Evolutionary conservation across 2,329 filamentous ascomycete species (phyloP), one percentile per base, ranked within the genome.

Genomic region (Coniochaeta sp.): DNA sequence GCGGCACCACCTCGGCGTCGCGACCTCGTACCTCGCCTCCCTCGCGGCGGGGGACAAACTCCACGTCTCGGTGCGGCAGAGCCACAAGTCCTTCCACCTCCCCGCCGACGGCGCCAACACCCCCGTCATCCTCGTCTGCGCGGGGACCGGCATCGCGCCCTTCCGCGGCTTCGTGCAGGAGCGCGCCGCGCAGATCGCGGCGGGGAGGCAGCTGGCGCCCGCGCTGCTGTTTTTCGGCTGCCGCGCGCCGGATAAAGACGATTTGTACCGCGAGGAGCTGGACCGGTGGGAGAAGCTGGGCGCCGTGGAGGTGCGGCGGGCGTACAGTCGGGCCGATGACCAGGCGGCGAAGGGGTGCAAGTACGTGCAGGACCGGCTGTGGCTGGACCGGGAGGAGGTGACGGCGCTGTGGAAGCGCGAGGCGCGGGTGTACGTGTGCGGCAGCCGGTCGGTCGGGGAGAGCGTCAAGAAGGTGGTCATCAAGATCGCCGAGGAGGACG

Each of bases 191-290:
- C 76, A 81, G 73, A 69, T 79, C 16, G 72, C 70, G 3, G 76
- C 76, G 0, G 84, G 85, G 1, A 75, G 81, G 14, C 72, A 69
- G 30, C 74, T 89, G 0, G 86, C 84, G 0, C 83, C 81, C 0
- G 84, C 86, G 0, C 63, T 89, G n/a, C 76, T 90, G 1, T 89
- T 88, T 74, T 80, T 84, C 65, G 88, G 87, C 5, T 89, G 86
- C 68, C 81, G 83, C 16, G 69, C 75, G 5, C 79, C 81, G 0
- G 77, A 75, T 0, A 70, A 74, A 14, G 87, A 90, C 64, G 78
- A 84, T 44, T 67, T 90, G 0, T 90, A 90, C 71, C 72, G 77
- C 0, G 79, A 81, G 0, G 81, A 86, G 63, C 71, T 89, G 3
- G 77, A 79, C 16, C 69, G 68, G 7, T 91, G 89, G 89, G 79